Conservation (phyloP, 495 filamentous ascomycete species). For the Evernia prunastri region DNA sequence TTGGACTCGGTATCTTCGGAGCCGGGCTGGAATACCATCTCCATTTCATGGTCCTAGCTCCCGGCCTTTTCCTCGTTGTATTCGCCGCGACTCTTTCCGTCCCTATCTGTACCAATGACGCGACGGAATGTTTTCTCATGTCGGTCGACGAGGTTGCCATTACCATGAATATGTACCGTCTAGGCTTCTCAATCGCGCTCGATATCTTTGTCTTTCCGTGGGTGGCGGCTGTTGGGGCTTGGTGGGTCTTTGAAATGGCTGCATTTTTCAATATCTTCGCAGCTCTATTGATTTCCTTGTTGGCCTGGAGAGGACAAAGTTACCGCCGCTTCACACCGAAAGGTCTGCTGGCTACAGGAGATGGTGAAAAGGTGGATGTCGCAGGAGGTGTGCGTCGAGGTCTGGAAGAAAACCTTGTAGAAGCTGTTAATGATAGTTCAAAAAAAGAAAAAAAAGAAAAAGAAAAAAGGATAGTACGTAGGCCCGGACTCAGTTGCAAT, state of each 20-base stretch:
- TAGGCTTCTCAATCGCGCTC: conserved; percentile 33
- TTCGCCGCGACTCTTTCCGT: conserved; percentile 32
- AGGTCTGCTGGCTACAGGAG: not conserved
- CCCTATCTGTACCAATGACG: conserved; percentile 34
- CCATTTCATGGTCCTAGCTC: conserved; percentile 38
- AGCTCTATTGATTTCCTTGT: not conserved
- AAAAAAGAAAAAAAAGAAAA: too few relatives aligned
- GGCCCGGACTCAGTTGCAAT: too few relatives aligned
- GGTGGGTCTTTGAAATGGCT: conserved; percentile 27
- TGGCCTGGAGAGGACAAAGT: not conserved
- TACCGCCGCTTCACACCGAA: not conserved
- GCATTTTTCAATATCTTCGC: not conserved
- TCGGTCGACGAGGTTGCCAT: conserved; percentile 27
- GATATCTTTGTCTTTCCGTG: conserved; percentile 37
- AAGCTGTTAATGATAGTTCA: too few relatives aligned
- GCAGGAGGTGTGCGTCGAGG: too few relatives aligned
- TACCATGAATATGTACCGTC: conserved; percentile 31
- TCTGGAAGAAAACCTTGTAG: too few relatives aligned
- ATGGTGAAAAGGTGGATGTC: conserved; percentile 1
- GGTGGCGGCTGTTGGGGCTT: conserved; percentile 33
- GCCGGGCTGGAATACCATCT: conserved; percentile 37
- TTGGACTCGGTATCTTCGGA: conserved; percentile 41
- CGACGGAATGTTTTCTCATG: too few relatives aligned
- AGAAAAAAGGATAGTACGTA: too few relatives aligned
- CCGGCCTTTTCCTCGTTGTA: conserved; percentile 36